Conservation (phyloP, 2,329 filamentous ascomycete species). For the Aureobasidium sp. region DNA sequence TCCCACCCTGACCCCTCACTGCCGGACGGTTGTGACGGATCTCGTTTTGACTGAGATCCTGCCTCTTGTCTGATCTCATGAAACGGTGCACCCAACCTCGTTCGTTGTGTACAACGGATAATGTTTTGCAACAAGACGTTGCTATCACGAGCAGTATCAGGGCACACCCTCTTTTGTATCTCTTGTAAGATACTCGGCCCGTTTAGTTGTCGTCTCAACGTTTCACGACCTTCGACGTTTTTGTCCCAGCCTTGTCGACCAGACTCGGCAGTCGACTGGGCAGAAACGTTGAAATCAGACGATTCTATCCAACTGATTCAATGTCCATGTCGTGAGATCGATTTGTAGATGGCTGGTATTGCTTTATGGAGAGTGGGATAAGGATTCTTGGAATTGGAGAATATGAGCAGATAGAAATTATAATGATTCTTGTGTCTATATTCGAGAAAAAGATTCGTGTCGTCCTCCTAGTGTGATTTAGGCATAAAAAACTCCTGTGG, state of each 20-base stretch:
- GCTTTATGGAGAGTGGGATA: not conserved
- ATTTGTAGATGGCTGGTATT: not conserved
- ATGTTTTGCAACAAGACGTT: not conserved
- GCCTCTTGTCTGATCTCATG: not conserved
- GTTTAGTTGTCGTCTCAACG: not conserved
- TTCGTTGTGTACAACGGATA: not conserved
- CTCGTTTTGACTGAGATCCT: slow-evolving; percentile 2
- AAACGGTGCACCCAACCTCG: not conserved
- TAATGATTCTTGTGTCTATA: slow-evolving; percentile 1
- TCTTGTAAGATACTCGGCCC: not conserved
- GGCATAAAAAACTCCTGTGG: not conserved
- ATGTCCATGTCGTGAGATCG: not conserved
- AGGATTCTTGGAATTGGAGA: no score
- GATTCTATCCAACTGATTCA: not conserved
- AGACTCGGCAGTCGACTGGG: not conserved
- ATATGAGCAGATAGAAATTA: not conserved
- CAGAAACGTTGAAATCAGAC: not conserved
- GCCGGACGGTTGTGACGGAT: not conserved
- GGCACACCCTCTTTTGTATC: not conserved
- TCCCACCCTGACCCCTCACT: not conserved
- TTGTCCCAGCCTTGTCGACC: not conserved
- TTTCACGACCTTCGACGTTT: not conserved
- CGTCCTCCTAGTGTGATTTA: not conserved
- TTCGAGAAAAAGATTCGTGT: not conserved
- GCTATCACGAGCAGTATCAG: not conserved